Base-by-base conservation (phyloP, 805 yeast genomes). In the Candida ficus region DNA sequence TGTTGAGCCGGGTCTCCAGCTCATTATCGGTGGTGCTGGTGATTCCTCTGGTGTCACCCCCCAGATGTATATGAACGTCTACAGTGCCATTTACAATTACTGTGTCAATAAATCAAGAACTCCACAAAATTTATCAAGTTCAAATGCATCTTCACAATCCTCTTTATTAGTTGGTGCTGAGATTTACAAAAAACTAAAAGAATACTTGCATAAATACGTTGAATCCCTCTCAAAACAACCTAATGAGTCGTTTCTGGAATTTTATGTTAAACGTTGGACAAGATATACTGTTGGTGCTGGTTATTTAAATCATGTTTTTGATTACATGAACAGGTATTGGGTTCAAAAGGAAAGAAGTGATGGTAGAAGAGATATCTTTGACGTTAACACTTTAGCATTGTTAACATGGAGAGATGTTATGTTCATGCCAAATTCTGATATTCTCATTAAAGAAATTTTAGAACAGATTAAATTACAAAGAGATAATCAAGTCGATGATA, bases 271-370 rank as follows among this genome's bases (percentile, higher is more conserved):
- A 56, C 78, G 83, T 49, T 95, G 98, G 96, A 79, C 80, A 47
- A 75, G 98, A 45, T 93, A 75, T 60, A 78, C 95, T 18, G 79
- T 87, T 39, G 98, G 98, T 21, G 95, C 98, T 2, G 84, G 89
- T 13, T 85, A 87, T 62, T 66, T 93, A 60, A 89, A 88, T 61
- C 93, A 95, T 59, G 90, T 95, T 6, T 86, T 93, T 56, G 96
- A 91, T 60, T 93, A 93, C 63, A 80, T 93, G 76, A 93, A 93
- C 63, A 76, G 98, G 46, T 93, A 91, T 64, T 93, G 99, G 99
- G 96, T 95, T 33, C 85, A 84, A 52, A 90, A 95, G 57, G 98
- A 91, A 63, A 75, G 98, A 56, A 83, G 88, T 32, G 97, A 91
- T 59, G 97, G 97, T 14, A 78, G 87, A 54, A 75, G 89, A 48